Evolutionary conservation across 2,329 filamentous ascomycete genomes (phyloP), one percentile per base, ranked within the genome.

Genomic region (Hypoxylon sp.): DNA sequence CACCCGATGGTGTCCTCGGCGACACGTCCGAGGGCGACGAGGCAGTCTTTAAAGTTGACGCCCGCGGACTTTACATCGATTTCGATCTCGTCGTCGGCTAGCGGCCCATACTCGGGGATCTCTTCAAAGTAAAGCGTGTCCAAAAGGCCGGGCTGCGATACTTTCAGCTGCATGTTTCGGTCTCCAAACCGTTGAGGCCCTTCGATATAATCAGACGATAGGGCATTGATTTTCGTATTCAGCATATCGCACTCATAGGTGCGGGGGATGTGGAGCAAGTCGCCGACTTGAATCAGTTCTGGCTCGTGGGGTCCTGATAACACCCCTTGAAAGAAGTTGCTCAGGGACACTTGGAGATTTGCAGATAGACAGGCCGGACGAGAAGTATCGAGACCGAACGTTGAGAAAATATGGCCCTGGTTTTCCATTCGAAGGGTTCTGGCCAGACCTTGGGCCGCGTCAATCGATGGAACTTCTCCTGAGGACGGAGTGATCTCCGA

Each of bases 41-140:
- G 44, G 30, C 44, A 43, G 39, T 56, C 52, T 26, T 49, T 55
- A 30, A 61, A 61, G 20, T 61, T 61, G 2, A 61, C 19, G 3
- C 58, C 58, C 5, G 44, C 17, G 4, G 52, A 46, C 15, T 50
- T 55, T 6, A 61, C 41, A 6, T 56, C 30, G 34, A 61, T 15
- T 22, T 56, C 46, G 19, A 61, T 47, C 5, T 61, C 39, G 13
- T 43, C 51, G 13, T 3, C 6, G 6, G n/a, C 32, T 4, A 61
- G 20, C 17, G 39, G 58, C 2, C 5, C 28, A 30, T 34, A 6
- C 15, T 39, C 37, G 13, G 41, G 22, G 6, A 32, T 24, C 7
- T 61, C 51, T 19, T 44, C 52, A 15, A 61, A 61, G 20, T 54
- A 37, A 5, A 56, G 34, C 2, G 58, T 56, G 24, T 61, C 58